Conservation (phyloP, 2,329 filamentous ascomycete species). For the Thelonectria blattea region DNA sequence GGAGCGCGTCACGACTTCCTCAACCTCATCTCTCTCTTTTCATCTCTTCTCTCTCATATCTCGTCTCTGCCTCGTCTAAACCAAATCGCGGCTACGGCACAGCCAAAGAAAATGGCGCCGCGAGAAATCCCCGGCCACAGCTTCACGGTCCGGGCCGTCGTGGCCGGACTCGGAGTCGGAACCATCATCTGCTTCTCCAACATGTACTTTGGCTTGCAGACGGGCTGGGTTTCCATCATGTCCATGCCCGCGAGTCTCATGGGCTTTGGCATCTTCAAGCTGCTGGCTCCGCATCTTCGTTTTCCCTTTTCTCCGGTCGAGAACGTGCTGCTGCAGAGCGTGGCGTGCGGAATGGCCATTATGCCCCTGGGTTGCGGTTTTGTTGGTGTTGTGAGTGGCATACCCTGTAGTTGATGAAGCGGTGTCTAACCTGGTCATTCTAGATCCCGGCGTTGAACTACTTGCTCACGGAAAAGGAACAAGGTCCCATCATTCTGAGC, state of each 20-base stretch:
- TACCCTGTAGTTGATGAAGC: too few species aligned
- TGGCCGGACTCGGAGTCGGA: conserved; percentile 82
- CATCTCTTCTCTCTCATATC: too few species aligned
- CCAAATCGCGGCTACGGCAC: background rate
- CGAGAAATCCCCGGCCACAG: conserved; percentile 59
- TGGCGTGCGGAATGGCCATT: conserved; percentile 92
- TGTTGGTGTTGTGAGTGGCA: conserved; percentile 73
- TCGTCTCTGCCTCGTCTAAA: background rate
- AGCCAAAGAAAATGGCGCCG: conserved; percentile 34
- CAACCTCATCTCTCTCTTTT: too few species aligned
- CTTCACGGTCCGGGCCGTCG: conserved; percentile 83
- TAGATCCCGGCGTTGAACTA: conserved; percentile 89
- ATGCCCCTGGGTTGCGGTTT: conserved; percentile 97
- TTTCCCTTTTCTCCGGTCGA: conserved; percentile 92
- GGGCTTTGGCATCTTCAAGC: conserved; percentile 92
- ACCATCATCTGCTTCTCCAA: conserved; percentile 95
- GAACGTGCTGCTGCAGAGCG: conserved; percentile 95
- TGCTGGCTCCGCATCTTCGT: conserved; percentile 72
- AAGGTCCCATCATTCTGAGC: conserved; percentile 74
- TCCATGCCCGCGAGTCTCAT: conserved; percentile 95
- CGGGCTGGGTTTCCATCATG: conserved; percentile 78
- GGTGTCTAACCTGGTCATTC: background rate
- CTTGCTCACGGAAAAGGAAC: conserved; percentile 77
- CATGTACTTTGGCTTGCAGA: conserved; percentile 98
- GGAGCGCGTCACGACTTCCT: background rate